Evolutionary conservation across 306 rosid genomes (phyloP), one percentile per base, ranked within the genome.

Genomic region (Ochetophila trinervis): DNA sequence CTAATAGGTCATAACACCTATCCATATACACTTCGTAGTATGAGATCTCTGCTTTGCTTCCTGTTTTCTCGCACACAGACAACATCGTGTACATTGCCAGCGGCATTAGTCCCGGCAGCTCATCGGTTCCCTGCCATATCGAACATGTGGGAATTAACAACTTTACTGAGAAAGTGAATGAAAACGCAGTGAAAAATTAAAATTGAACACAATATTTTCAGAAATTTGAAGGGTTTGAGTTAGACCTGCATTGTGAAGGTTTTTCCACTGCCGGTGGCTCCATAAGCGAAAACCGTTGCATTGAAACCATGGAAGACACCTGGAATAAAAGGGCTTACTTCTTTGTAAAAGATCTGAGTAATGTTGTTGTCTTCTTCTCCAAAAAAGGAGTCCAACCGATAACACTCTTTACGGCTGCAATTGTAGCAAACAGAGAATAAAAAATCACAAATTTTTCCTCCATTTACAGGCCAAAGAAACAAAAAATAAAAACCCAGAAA

Each of bases 181-280:
- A 35, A 53, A 35, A 32, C 15, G 48, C 4, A 16, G 60, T 0
- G 21, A 50, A 50, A 16, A 16, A 17, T 3, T 18, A 1, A 5
- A 18, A 50, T 5, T 50, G 54, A 50, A 50, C 54, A 21, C 54
- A 50, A 16, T 4, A 50, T 50, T 50, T 10, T 50, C 54, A 16
- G 19, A 7, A 8, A 16, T 18, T 15, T 2, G 5, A 18, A 10
- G 14, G 45, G 2, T 6, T 5, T 55, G 53, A 27, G 5, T 45
- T 77, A 64, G 58, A 93, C 99, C 96, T 93, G 99, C 96, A 93
- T 93, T 0, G 99, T 87, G 53, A 80, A 87, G 42, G 99, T 90
- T 76, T 93, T 93, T 30, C 99, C 99, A 67, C 97, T 93, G 0
- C 99, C 96, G 12, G 99, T 90, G 68, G 99, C 99, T 17, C 99